Conservation (phyloP, 805 yeast species). For the Candida endomychidarum region DNA sequence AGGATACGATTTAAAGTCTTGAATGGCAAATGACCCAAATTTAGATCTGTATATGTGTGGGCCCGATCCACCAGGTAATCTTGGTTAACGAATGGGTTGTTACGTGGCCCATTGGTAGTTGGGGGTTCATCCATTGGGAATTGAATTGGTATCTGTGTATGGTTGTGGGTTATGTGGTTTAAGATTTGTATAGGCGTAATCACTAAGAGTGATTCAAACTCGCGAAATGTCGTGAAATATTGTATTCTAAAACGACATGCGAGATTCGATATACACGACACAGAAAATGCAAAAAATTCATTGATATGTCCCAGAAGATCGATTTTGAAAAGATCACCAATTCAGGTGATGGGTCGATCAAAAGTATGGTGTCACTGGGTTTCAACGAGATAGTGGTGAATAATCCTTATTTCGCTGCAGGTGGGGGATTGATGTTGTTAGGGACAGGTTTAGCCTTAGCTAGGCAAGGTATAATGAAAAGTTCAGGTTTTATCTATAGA, state of each 20-base stretch:
- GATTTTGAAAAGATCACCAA: slow-evolving; percentile 36
- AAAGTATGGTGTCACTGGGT: slow-evolving; percentile 31
- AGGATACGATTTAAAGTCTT: slow-evolving; percentile 68
- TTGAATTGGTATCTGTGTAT: too few species aligned
- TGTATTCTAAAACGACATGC: too few species aligned
- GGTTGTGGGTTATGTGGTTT: not conserved
- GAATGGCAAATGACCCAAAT: slow-evolving; percentile 32
- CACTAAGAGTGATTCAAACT: too few species aligned
- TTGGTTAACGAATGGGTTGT: slow-evolving; percentile 16
- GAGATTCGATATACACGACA: too few species aligned
- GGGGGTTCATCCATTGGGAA: slow-evolving; percentile 4
- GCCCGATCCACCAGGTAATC: slow-evolving; percentile 9
- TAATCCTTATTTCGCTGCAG: slow-evolving; percentile 98
- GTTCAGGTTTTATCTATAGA: slow-evolving; percentile 70
- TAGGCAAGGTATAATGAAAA: slow-evolving; percentile 62
- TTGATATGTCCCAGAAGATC: slow-evolving; percentile 14
- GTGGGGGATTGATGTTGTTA: slow-evolving; percentile 93
- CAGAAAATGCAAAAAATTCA: too few species aligned
- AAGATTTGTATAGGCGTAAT: too few species aligned
- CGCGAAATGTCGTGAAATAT: slow-evolving; percentile 2
- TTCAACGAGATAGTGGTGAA: slow-evolving; percentile 56
- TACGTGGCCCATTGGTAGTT: not conserved
- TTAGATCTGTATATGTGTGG: slow-evolving; percentile 14
- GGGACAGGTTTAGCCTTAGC: slow-evolving; percentile 88
- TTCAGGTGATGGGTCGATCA: slow-evolving; percentile 38